A percentile compares a stretch with the other conserved stretches of the same genome.
Evolutionary conservation across 1,284 basidiomycete species (phyloP).

Genomic region (Trametes pubescens): DNA sequence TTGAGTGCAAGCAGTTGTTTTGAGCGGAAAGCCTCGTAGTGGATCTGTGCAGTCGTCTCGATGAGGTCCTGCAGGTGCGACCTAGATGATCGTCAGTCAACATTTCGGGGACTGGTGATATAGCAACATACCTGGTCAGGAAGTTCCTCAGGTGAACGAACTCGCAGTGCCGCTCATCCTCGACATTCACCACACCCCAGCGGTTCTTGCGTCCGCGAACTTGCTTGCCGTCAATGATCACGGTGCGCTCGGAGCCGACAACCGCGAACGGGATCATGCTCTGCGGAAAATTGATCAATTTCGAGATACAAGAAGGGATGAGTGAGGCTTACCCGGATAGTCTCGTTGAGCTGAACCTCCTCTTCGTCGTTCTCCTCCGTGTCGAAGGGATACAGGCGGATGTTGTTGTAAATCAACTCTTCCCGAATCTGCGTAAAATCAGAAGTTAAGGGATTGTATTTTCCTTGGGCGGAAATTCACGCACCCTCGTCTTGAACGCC

Average conservation of each 20-base stretch:
- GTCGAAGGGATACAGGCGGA: constrained; percentile 97
- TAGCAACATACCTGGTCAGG: constrained; percentile 75
- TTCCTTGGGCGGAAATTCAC: neutral
- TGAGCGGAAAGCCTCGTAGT: constrained; percentile 99
- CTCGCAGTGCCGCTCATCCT: constrained; percentile 97
- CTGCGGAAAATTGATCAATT: constrained; percentile 48
- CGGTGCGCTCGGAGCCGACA: constrained; percentile 93
- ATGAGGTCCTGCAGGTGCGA: constrained; percentile 98
- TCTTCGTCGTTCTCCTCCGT: constrained; percentile 96
- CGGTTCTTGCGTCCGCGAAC: constrained; percentile 97
- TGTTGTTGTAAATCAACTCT: constrained; percentile 93
- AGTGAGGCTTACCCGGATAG: constrained; percentile 76
- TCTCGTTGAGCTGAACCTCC: constrained; percentile 90
- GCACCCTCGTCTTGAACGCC: constrained; percentile 90
- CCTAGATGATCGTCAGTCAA: constrained; percentile 48
- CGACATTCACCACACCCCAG: constrained; percentile 98
- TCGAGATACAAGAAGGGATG: neutral
- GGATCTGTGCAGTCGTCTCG: constrained; percentile 98
- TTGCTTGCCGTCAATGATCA: constrained; percentile 95
- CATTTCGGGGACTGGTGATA: neutral
- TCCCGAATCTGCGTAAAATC: constrained; percentile 80
- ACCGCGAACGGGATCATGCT: constrained; percentile 96
- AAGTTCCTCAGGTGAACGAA: constrained; percentile 98
- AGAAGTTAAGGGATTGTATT: neutral
- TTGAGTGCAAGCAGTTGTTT: constrained; percentile 96